These are phyloP conservation scores for Psilocybe mexicana DNA, from an alignment of 1,284 basidiomycete genomes.

Conservation along the genomic window DNA sequence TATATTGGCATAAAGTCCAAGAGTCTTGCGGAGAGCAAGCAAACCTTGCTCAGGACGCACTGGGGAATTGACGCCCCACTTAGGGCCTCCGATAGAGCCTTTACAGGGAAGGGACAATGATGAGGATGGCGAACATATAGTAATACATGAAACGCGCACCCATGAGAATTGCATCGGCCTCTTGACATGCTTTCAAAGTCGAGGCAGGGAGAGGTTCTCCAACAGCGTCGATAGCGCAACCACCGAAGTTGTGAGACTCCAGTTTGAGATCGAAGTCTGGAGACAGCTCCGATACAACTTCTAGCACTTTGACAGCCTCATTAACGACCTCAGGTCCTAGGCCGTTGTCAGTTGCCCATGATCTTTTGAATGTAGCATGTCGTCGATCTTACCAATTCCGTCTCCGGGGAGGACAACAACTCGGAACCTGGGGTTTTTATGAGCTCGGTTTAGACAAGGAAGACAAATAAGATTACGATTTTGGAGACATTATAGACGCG, in stretches of 20 bases:
- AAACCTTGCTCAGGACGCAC: constrained; percentile 96
- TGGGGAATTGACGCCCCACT: constrained; percentile 92
- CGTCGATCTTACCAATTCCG: constrained; percentile 76
- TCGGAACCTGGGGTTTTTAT: constrained; percentile 60
- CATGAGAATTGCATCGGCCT: constrained; percentile 91
- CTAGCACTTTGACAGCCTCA: constrained; percentile 88
- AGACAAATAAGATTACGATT: constrained; percentile 29
- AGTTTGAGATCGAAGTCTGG: constrained; percentile 74
- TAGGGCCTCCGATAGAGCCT: constrained; percentile 97
- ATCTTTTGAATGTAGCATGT: constrained; percentile 3
- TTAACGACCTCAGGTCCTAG: constrained; percentile 90
- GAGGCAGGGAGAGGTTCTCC: constrained; percentile 85
- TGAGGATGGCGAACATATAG: background rate
- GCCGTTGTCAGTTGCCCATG: constrained; percentile 14
- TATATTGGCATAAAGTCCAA: constrained; percentile 98
- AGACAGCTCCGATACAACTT: constrained; percentile 68
- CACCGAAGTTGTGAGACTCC: constrained; percentile 85
- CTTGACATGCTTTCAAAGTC: constrained; percentile 86
- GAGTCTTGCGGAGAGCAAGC: constrained; percentile 87
- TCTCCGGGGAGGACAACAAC: constrained; percentile 93
- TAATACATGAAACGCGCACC: constrained; percentile 46
- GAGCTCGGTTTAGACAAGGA: background rate
- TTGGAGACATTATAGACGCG: constrained; percentile 30
- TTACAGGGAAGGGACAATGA: background rate
- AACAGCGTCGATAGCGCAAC: constrained; percentile 87